phyloP scores from a whole-genome alignment of 345 rosid species.

The Geranium rotundifolium region DNA sequence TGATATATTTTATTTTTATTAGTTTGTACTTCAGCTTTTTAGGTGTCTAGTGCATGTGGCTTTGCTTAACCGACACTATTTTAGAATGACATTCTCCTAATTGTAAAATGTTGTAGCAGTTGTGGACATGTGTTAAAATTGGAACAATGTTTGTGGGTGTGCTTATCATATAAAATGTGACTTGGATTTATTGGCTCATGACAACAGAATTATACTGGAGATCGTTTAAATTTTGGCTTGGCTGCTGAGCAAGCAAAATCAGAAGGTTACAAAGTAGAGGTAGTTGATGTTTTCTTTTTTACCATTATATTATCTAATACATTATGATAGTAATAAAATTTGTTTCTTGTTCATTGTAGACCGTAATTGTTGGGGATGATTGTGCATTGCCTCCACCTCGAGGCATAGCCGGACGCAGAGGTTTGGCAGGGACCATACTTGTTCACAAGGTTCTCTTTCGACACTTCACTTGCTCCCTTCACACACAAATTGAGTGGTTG shows the following conservation, averaged over 20 bases:
- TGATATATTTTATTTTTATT: slow-evolving; percentile 1
- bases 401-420: slow-evolving; percentile 87
- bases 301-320: background rate
- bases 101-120: no score
- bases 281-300: slow-evolving; percentile 15
- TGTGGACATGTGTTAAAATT: background rate
- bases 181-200: background rate
- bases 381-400: slow-evolving; percentile 94
- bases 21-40: background rate
- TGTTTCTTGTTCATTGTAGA: slow-evolving; percentile 33
- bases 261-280: slow-evolving; percentile 95
- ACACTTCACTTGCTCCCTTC: background rate
- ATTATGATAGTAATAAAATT: slow-evolving; percentile 1
- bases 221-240: slow-evolving; percentile 92
- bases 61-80: background rate
- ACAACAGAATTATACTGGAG: slow-evolving; percentile 86
- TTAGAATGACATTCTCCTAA: background rate
- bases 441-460: slow-evolving; percentile 63
- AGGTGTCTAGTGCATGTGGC: background rate
- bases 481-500: background rate
- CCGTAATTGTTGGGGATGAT: slow-evolving; percentile 90
- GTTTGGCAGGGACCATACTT: slow-evolving; percentile 90
- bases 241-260: slow-evolving; percentile 99
- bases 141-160: background rate
- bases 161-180: no score